Base-by-base conservation (phyloP, 352 stramenopile genomes). In the Phytophthora gonapodyides region DNA sequence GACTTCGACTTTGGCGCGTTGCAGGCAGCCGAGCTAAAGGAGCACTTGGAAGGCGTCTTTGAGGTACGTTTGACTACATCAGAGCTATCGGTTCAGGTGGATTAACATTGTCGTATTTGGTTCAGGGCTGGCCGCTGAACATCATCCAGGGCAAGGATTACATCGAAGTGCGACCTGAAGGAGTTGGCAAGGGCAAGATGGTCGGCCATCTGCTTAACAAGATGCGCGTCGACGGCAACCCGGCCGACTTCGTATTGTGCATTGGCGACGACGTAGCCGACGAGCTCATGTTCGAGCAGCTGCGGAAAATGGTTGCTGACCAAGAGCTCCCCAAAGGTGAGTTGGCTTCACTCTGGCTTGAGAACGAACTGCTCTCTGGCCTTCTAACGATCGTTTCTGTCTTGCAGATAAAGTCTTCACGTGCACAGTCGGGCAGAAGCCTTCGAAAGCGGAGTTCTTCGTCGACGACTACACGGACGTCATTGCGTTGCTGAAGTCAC, bases 261-360 rank as follows among this genome's bases (percentile, higher is more conserved):
- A 84, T 99, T 41, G 98, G 98, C 30, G 97, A 99, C 69, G 98
- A 99, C 64, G 92, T 98, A 44, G 97, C 96, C 10, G 98, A 99
- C 61, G 98, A 99, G 73, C 89, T 98, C 51, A 99, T 99, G 97
- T 98, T 94, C 41, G 80, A 94, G 15, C 71, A 87, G 15, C 53
- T 93, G 7, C 77, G 89, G 11, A 73, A 76, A 24, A 80, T 88
- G 60, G 65, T 78, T 7, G 66, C 59, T 7, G 73, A 67, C 7
- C 27, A 57, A 12, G 67, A 78, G 19, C 52, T 89, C 10, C 52
- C 70, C 13, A 73, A 78, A 82, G 80, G 82, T 90, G 24, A 0
- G 48, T 33, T 9, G 36, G 2, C 7, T 35, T 34, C 36, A 0
- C 8, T 17, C 17, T 19, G 16, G n/a, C 44, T 35, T 55, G 24